Conservation (phyloP, 257 asterid genomes). For the Capsicum chinense region DNA sequence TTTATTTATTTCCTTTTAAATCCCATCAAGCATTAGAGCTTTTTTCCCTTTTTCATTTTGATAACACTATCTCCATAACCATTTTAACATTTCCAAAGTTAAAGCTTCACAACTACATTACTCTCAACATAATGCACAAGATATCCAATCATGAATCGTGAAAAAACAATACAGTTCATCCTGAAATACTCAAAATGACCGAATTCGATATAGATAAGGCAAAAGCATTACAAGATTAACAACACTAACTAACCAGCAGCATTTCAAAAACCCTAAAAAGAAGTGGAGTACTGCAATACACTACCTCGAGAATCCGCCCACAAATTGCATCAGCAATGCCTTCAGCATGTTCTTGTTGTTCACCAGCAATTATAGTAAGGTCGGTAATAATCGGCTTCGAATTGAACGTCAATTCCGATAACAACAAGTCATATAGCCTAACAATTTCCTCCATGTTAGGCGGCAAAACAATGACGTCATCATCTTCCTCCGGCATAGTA, state of each 20-base stretch:
- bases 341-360: slow-evolving; percentile 65
- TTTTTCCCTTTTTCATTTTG: too few relatives aligned
- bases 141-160: background rate
- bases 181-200: background rate
- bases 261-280: slow-evolving; percentile 34
- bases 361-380: slow-evolving; percentile 94
- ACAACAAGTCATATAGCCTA: slow-evolving; percentile 66
- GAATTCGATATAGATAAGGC: background rate
- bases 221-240: background rate
- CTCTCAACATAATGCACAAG: slow-evolving; percentile 10
- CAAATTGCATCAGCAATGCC: slow-evolving; percentile 93
- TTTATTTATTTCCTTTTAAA: too few relatives aligned
- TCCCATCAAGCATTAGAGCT: too few relatives aligned
- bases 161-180: background rate
- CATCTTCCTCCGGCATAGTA: slow-evolving; percentile 30
- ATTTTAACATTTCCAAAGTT: background rate
- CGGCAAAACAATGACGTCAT: slow-evolving; percentile 46
- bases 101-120: background rate
- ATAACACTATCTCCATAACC: too few relatives aligned
- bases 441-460: slow-evolving; percentile 66
- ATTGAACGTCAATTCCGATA: slow-evolving; percentile 75
- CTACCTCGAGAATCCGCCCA: slow-evolving; percentile 84
- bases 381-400: slow-evolving; percentile 92
- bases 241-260: background rate
- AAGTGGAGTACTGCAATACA: slow-evolving; percentile 36